Evolutionary conservation across 768 basidiomycete genomes (phyloP), one percentile per base, ranked within the genome.

Genomic region (Solioccasus polychromus): DNA sequence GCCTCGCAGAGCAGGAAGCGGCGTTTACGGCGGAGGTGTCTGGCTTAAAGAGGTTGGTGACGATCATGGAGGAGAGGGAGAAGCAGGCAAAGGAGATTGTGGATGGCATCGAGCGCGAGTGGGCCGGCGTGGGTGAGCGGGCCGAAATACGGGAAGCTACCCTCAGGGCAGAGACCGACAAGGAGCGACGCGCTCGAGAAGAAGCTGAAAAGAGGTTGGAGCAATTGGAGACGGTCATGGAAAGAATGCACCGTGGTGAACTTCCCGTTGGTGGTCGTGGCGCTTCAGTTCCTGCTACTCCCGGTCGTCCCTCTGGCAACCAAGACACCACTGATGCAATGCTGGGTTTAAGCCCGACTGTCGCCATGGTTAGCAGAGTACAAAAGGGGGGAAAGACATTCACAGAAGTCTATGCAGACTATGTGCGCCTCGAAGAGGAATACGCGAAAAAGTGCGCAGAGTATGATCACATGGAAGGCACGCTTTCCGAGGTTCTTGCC

Each of bases 321-420:
- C 53, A 47, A 5, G 75, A 80, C 49, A 53, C 72, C 11, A 63
- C 70, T 22, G 78, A 83, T 30, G 74, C 76, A 8, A 78, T 83
- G 69, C 69, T 86, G 60, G 80, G 83, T 35, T 69, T 93, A 15
- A 92, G 89, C 59, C 92, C 94, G 2, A 90, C 93, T 1, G 88
- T 94, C 11, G 85, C 87, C 4, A 82, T 95, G 71, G 91, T 85
- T 7, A 83, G 83, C 67, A 80, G 75, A 50, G 79, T 85, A 18
- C 92, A 93, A 69, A 82, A 80, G 63, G 79, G 74, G 22, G 91
- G 89, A 23, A 89, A 88, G 74, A 88, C 88, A 1, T 95, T 95
- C 69, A 95, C 95, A 0, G 89, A 96, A 59, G 85, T 98, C 18
- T 97, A 96, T 62, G 78, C 88, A 14, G 92, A 96, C 60, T 91